Evolutionary conservation across 1,284 basidiomycete genomes (phyloP).

Genomic region (Ganoderma lingzhi): DNA sequence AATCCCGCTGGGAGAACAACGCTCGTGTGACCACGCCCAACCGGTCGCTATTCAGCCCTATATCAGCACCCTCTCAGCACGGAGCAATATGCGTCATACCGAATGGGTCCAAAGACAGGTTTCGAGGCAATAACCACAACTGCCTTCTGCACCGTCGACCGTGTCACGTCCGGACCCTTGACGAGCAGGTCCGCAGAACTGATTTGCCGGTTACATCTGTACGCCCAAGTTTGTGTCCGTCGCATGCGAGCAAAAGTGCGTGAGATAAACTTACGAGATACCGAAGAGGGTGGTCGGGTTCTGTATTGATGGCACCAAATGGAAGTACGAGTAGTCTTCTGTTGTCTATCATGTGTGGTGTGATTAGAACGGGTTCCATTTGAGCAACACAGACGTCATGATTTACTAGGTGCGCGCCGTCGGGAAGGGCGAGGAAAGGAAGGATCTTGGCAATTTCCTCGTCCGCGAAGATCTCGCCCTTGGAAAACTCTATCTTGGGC

Average conservation of each 20-base stretch:
- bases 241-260: neutral
- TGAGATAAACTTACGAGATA: conserved; percentile 76
- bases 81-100: conserved; percentile 49
- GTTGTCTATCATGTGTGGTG: conserved; percentile 61
- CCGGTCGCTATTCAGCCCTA: conserved; percentile 69
- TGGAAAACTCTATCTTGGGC: conserved; percentile 86
- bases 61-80: neutral
- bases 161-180: conserved; percentile 89
- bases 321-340: conserved; percentile 98
- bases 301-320: conserved; percentile 76
- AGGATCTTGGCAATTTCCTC: conserved; percentile 85
- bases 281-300: conserved; percentile 89
- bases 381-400: conserved; percentile 10
- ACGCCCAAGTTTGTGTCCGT: conserved; percentile 17
- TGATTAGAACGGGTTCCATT: neutral
- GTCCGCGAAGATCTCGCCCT: conserved; percentile 78
- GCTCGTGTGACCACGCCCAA: conserved; percentile 96
- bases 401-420: conserved; percentile 91
- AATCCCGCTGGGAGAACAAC: conserved; percentile 90
- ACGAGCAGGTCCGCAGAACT: conserved; percentile 83
- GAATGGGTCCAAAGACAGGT: conserved; percentile 88
- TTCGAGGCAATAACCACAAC: conserved; percentile 94
- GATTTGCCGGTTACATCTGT: conserved; percentile 95
- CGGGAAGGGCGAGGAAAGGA: conserved; percentile 97
- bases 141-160: conserved; percentile 97